Evolutionary conservation across 2,329 filamentous ascomycete species (phyloP), one percentile per base, ranked within the genome.

Genomic region (Phialemoniopsis sp.): DNA sequence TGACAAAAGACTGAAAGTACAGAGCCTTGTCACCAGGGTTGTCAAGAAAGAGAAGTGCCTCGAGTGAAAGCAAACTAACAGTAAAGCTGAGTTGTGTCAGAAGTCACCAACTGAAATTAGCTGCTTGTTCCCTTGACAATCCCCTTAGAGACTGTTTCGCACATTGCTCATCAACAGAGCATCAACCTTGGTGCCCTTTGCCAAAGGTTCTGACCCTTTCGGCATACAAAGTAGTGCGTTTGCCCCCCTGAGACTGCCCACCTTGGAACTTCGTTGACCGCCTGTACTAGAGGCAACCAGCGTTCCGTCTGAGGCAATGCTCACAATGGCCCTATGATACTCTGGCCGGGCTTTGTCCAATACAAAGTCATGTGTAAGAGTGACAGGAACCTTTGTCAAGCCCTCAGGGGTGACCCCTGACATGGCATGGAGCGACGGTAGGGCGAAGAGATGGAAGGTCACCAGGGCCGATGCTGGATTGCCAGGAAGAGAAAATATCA

Each of bases 401-500:
- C 90, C 89, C 0, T 70, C 68, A 0, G 80, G 80, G 31, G 63
- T 64, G 16, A 89, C 68, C 0, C 90, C 93, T 10, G 80, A 75
- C 50, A 86, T 72, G 49, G 85, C 81, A 54, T 95, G 89, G 43
- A 98, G 66, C 1, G 87, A 82, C 0, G 93, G 93, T 10, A 98
- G 71, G 8, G 97, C 89, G 60, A 98, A 97, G 2, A 98, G 77
- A 55, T 97, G 87, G 53, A 95, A 89, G 0, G 91, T 95, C 9
- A 97, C 93, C 3, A 96, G 73, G 1, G 93, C 91, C 3, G 87
- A 93, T 3, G 91, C 93, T 0, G 93, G 93, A 58, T 98, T 98
- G 0, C 93, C 93, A 0, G 93, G 93, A 0, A 98, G 73, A 0
- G 88, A 87, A 64, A 98, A 98, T 48, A 98, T 79, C 42, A 84